A percentile compares a stretch with the other conserved stretches of the same genome.
Evolutionary conservation across 2,329 filamentous ascomycete genomes (phyloP).

Genomic region (Cordyceps javanica): DNA sequence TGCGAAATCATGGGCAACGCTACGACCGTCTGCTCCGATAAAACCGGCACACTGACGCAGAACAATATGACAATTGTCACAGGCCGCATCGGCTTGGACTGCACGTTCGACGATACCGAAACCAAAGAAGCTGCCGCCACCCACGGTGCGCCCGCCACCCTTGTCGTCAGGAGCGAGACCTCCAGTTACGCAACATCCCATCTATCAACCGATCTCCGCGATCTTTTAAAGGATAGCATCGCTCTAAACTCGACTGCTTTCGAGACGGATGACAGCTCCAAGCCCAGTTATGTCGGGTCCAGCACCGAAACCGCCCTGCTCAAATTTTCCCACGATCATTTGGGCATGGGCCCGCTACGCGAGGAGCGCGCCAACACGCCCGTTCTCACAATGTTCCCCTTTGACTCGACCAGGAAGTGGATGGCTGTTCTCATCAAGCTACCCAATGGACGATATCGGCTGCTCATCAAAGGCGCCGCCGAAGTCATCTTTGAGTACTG

Average conservation of each 20-base stretch:
- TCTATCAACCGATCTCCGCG: slow-evolving; percentile 28
- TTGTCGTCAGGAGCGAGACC: slow-evolving; percentile 21
- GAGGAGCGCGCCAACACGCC: slow-evolving; percentile 42
- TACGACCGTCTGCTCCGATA: slow-evolving; percentile 59
- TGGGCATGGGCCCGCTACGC: slow-evolving; percentile 38
- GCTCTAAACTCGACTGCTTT: slow-evolving; percentile 49
- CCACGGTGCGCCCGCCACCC: slow-evolving; percentile 18
- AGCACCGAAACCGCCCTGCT: slow-evolving; percentile 51
- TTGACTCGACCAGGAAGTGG: slow-evolving; percentile 49
- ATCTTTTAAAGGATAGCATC: slow-evolving; percentile 33
- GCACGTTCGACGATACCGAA: slow-evolving; percentile 31
- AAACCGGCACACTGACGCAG: slow-evolving; percentile 59
- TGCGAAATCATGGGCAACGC: slow-evolving; percentile 61
- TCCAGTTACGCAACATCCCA: slow-evolving; percentile 24
- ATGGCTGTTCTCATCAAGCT: slow-evolving; percentile 50
- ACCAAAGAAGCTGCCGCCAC: slow-evolving; percentile 15
- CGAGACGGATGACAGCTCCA: slow-evolving; percentile 35
- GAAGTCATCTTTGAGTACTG: slow-evolving; percentile 47
- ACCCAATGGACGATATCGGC: slow-evolving; percentile 38
- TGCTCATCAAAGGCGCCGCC: slow-evolving; percentile 52
- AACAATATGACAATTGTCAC: slow-evolving; percentile 58
- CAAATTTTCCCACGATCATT: slow-evolving; percentile 42
- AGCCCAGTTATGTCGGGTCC: slow-evolving; percentile 42
- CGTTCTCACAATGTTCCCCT: slow-evolving; percentile 44
- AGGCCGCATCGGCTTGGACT: slow-evolving; percentile 43